A percentile compares a stretch with the other conserved stretches of the same genome.
phyloP scores from a whole-genome alignment of 495 filamentous ascomycete species.

The Trichoderma gamsii region DNA sequence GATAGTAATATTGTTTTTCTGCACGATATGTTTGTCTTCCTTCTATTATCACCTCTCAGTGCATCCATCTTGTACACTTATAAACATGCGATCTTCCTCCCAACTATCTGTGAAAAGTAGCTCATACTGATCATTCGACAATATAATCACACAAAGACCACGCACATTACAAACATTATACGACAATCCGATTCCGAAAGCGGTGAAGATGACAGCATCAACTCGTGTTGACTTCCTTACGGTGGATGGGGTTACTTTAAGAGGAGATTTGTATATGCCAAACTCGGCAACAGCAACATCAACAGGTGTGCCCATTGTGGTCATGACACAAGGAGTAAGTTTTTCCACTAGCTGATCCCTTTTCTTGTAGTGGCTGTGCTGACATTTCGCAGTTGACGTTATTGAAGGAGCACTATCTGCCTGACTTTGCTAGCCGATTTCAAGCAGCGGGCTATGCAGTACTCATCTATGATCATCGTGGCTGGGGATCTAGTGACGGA shows the following conservation, averaged over 20 bases:
- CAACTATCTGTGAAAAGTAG: too few species aligned
- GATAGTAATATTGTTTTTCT: too few species aligned
- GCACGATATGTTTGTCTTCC: too few species aligned
- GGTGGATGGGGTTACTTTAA: not conserved
- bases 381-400: not conserved
- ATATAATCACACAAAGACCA: not conserved
- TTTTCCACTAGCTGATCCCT: too few species aligned
- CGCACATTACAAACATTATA: not conserved
- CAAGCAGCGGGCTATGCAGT: not conserved
- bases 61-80: too few species aligned
- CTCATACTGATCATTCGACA: too few species aligned
- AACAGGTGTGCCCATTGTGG: not conserved
- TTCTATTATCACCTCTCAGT: too few species aligned
- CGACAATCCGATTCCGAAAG: not conserved
- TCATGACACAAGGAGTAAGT: not conserved
- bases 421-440: not conserved
- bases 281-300: not conserved
- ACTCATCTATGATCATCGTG: slow-evolving; percentile 12
- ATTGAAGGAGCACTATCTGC: slow-evolving; percentile 2
- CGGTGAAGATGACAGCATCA: not conserved
- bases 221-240: not conserved
- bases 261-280: not conserved
- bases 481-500: slow-evolving; percentile 10
- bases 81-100: too few species aligned
- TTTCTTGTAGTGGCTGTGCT: not conserved